Evolutionary conservation across 306 rosid species (phyloP), one percentile per base, ranked within the genome.

Genomic region (Calophaca sinica): DNA sequence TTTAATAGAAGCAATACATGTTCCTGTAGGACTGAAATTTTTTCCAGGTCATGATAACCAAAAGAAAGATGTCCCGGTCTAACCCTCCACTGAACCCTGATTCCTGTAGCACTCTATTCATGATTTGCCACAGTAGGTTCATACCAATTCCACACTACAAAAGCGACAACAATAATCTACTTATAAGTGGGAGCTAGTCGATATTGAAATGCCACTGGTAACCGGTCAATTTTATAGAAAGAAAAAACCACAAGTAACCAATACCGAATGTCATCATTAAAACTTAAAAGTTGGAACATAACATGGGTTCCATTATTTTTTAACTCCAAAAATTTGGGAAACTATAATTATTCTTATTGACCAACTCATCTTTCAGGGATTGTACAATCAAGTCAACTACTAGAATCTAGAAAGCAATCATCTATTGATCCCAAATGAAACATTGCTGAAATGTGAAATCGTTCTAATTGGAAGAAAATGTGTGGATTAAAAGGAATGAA

Each of bases 341-440:
- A 41, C 45, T 41, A 41, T 5, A 41, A 41, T 41, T 41, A 41
- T 7, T 41, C 26, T 20, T 20, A 20, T 20, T 20, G 26, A 20
- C 26, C 0, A 41, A 41, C 45, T 41, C 4, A 26, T 3, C 26
- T 1, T 20, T 20, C 26, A 20, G 26, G 26, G 26, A 20, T 0
- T 20, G 26, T 20, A 20, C 26, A 57, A 29, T 2, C 15, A 61
- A 6, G 59, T 8, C 6, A 7, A 58, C 26, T 42, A 49, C 58
- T 9, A 72, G 51, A 71, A 63, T 38, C 13, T n/a, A 51, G 9
- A 74, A 35, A 51, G 54, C 69, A 81, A 65, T 53, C 8, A 41
- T 41, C 9, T 7, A 41, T 41, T 41, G 70, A 51, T 52, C 73
- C 73, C 20, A 13, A 0, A 41, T 3, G 50, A 7, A 33, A 32